Evolutionary conservation across 164 flowering plant genomes (phyloP), one percentile per base, ranked within the genome.

Genomic region (Litsea cubeba): DNA sequence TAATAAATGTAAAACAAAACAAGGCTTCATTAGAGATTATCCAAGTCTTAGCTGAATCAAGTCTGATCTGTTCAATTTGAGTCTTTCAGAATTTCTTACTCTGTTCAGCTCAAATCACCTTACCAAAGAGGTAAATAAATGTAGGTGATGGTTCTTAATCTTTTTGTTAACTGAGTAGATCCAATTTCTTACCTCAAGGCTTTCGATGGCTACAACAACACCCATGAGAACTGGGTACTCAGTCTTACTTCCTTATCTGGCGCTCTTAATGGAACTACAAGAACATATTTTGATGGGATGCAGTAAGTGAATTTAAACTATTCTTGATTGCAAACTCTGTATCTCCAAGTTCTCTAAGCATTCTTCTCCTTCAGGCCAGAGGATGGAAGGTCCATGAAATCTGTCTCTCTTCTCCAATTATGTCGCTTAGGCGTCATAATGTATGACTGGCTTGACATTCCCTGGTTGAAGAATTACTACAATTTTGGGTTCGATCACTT

Each of bases 241-340:
- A 96, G 99, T 83, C 71, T 96, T 51, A 92, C 99, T 50, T 80
- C 99, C 30, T 83, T 96, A 75, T 94, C 99, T 3, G 99, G 99
- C 11, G 97, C 98, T 0, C 90, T 96, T 75, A 96, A 94, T 78
- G 99, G 98, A 71, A 92, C 97, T 1, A 96, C 99, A 70, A 90
- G 98, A 79, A 82, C 97, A 63, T 96, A 96, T 80, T 79, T 94
- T 8, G 99, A 96, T 86, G 99, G 99, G 25, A 92, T 96, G 91
- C 91, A 84, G 98, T 96, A 77, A 89, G 98, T 88, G 62, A 67
- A 1, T 26, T 1, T 49, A 2, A 18, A 58, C 3, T 18, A 28
- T 62, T 12, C 11, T 22, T 70, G 50, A 23, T 25, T 24, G 8
- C 46, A 30, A 60, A 17, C 12, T 50, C 20, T 71, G 12, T 12